These are phyloP conservation scores for Ceratobasidium sp. DNA, from an alignment of 1,284 basidiomycete genomes.

Conservation along the genomic window DNA sequence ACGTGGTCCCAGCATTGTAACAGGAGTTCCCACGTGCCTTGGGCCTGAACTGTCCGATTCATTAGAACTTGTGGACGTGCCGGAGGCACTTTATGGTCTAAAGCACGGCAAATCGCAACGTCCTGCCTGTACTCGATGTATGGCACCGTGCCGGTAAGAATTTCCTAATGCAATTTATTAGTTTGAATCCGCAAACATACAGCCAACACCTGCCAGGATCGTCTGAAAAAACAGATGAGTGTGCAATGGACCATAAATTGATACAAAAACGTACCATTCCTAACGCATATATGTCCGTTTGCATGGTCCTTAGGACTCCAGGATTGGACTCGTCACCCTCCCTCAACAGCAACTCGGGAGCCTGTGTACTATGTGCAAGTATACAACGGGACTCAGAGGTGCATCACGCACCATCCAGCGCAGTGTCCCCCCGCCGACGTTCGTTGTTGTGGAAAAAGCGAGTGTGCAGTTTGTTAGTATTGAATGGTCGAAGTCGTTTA, in stretches of 20 bases:
- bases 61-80: not conserved
- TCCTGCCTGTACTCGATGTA: no score
- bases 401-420: no score
- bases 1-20: not conserved
- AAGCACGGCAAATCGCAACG: not conserved
- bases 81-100: not conserved
- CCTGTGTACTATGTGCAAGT: no score
- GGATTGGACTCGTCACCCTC: no score
- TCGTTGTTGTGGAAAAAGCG: no score
- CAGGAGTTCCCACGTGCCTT: constrained; percentile 5
- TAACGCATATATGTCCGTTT: constrained; percentile 9
- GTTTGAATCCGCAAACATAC: not conserved
- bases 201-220: not conserved
- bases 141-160: not conserved
- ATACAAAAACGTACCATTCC: constrained; percentile 14
- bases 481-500: no score
- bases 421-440: no score
- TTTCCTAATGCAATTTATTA: not conserved
- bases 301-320: no score
- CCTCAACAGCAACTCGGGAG: no score
- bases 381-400: no score
- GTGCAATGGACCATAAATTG: not conserved
- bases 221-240: not conserved
- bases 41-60: not conserved
- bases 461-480: no score